Evolutionary conservation across 2,329 filamentous ascomycete genomes (phyloP), one percentile per base, ranked within the genome.

Genomic region (Diaporthe nobilis): DNA sequence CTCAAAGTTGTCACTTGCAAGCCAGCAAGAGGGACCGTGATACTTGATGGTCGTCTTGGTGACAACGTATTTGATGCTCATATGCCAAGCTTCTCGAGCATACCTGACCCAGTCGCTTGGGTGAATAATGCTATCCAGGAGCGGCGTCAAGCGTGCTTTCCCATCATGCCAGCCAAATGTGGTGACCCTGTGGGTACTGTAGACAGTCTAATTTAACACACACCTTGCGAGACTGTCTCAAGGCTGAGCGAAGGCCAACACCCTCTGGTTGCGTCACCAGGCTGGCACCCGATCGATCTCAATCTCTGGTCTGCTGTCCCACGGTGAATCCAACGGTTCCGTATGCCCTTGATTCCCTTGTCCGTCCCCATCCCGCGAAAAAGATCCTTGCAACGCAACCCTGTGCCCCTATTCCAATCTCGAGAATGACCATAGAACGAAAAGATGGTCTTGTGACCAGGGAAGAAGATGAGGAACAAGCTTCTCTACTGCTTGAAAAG

Each of bases 201-300:
- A 55, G 61, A 73, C 71, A 73, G 71, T 73, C 71, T 73, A 72
- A 65, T 55, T 73, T 25, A 65, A 55, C 51, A 73, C 39, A 73
- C 58, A 55, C 71, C 71, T 65, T 25, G 71, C 37, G 47, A 28
- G 17, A 60, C 34, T 37, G 13, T 42, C 65, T 70, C 22, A 70
- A 55, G 25, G 65, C 22, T 13, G 49, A 49, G n/a, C n/a, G 15
- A 55, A 55, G 49, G 49, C 34, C 65, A 28, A 42, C n/a, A 15
- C 31, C 71, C 58, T 61, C 47, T 25, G 22, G 17, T 37, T 20
- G 68, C 53, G 31, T 71, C 49, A 28, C 37, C 55, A 25, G 71
- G 55, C 71, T 65, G 51, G 25, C 22, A 73, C 47, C 58, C n/a
- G 57, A 44, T 73, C 58, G 22, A 25, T 71, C 68, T 71, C 71